Base-by-base conservation (phyloP, 208 protist genomes). In the Leishmania tropica region DNA sequence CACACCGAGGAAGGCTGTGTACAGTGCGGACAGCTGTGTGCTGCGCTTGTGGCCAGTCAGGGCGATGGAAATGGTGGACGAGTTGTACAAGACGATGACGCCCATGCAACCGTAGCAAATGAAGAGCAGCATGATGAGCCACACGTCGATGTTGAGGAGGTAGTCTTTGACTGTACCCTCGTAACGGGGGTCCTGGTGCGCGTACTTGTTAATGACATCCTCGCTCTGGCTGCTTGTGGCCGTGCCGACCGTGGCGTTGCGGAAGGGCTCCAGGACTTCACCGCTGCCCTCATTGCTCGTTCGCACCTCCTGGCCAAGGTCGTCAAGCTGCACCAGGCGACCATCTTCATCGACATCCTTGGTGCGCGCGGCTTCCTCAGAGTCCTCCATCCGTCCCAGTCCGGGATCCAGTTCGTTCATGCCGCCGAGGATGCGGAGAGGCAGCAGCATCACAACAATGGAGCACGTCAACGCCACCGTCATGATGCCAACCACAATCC, bases 1-100 rank as follows among this genome's bases (percentile, higher is more conserved):
- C 28, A 94, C 87, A 8, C 91, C 91, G 35, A 94, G 85, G 73
- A 94, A 94, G 47, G 91, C 87, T 8, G 91, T 94, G 87, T 94
- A 94, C 6, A 94, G 75, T 13, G 91, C 87, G 11, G 89, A 89
- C 17, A 84, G 42, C 47, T 81, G 76, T 31, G 8, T 15, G 54
- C 76, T 88, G 72, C 91, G 91, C 60, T 81, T 10, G 0, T 87
- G 51, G 17, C 91, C 91, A 19, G 84, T 81, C 17, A 88, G 53
- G 13, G 91, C 91, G 70, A 93, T 83, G 77, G 84, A 94, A 67
- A 94, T 93, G 75, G 88, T 94, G 78, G 83, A 85, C 42, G 84
- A 76, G 78, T 94, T 94, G 88, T 92, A 94, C 85, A 94, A 90
- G 45, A 94, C 87, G n/a, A 94, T 85, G 65, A 65, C 70, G 31